Evolutionary conservation across 164 flowering plant genomes (phyloP), one percentile per base, ranked within the genome.

Genomic region (Dillenia suffruticosa): DNA sequence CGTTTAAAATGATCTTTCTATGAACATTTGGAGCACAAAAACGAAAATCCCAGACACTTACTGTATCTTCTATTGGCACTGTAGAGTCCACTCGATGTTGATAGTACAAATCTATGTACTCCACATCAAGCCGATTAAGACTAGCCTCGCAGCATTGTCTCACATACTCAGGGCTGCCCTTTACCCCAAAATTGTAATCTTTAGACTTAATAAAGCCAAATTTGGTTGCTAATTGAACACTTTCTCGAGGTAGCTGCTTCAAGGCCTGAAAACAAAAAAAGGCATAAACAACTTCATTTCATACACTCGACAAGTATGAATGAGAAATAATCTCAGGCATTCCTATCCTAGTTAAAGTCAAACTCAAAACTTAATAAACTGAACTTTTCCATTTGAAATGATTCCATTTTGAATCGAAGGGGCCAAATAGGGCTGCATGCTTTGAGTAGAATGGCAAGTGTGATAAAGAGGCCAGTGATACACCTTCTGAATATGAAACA

Each of bases 61-160:
- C 71, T 2, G 71, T 68, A 51, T 66, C 70, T 47, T 66, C 70
- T 52, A 66, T 66, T 24, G 70, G 70, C 24, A 66, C 51, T 24
- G 64, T 59, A 54, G 59, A 60, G 54, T 66, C 70, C 15, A 66
- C 64, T 9, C 70, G 63, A 24, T 66, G 70, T 32, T 66, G 70
- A 66, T 66, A 66, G 17, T 66, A 66, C n/a, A 66, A 64, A 54
- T 66, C 70, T n/a, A 68, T 68, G 51, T 62, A 68, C 11, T 68
- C 71, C 16, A 56, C 51, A n/a, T 50, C 57, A 49, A 68, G 66
- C 12, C 66, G 57, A 17, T 62, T 68, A 19, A 68, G 71, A 48
- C 71, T 68, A 12, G 62, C 71, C 54, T 68, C 71, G 62, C 71
- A 68, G 46, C 71, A 62, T 45, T 12, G 14, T 1, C 71, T 66